Evolutionary conservation across 2,329 filamentous ascomycete species (phyloP), one percentile per base, ranked within the genome.

Genomic region (Aspergillus sp.): DNA sequence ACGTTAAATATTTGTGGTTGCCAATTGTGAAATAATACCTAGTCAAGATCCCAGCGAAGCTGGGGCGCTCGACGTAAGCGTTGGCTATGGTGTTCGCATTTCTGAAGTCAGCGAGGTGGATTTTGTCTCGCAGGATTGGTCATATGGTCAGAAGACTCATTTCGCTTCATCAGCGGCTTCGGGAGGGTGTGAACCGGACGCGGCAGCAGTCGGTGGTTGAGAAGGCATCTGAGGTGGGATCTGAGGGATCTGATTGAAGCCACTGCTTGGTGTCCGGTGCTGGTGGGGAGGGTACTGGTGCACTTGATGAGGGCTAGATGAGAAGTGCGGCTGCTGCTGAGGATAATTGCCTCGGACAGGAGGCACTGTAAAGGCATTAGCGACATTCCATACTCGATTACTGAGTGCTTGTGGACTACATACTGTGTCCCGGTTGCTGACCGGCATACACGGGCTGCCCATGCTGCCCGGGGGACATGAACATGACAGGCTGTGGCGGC

Each of bases 381-480:
- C 72, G 67, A 74, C 19, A 19, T 19, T 19, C 19, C 19, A 19
- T 19, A 19, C 19, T 19, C 19, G 19, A 19, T 19, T 19, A 19
- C 19, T 19, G 19, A 19, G 19, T 19, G 19, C 19, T 19, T 4
- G 19, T 4, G 19, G 19, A 19, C 19, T 34, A 42, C 49, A 45
- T 82, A 88, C 86, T 86, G 65, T 86, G 84, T 56, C 78, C 82
- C 51, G 80, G 79, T 53, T 86, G 86, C 54, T 86, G 86, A 29
- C 81, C 79, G 46, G 76, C 74, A 66, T 85, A 90, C 42, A 82
- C 80, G 32, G 86, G 85, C 61, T 89, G 86, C 58, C 83, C 85
- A 60, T 85, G 88, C 60, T 85, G 85, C 42, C 76, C 83, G 35
- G 85, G 85, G 57, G 83, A 86, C 83, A 90, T 88, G 51, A 73